phyloP scores from a whole-genome alignment of 176 grass and related monocot genomes.

The Musa itinerans region DNA sequence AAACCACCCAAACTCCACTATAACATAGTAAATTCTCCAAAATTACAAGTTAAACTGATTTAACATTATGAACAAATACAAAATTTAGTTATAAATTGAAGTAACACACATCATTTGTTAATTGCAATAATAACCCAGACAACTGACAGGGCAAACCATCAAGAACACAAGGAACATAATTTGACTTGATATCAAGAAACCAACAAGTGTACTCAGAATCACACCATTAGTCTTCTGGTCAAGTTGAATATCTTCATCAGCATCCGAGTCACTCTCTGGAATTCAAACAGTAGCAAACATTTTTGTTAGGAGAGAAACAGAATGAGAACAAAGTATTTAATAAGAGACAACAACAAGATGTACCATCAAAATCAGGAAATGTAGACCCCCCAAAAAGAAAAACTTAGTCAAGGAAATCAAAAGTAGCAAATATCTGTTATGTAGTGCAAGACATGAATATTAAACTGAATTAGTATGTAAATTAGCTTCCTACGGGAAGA shows the following conservation, averaged over 20 bases:
- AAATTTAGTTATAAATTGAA: too few species aligned
- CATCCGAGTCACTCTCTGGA: slow-evolving; percentile 28
- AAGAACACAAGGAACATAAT: background rate
- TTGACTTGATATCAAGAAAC: background rate
- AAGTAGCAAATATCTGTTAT: background rate
- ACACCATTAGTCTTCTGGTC: background rate
- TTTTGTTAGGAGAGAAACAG: slow-evolving; percentile 1
- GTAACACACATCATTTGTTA: background rate
- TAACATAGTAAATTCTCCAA: background rate
- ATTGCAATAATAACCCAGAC: background rate
- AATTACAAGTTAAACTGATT: background rate
- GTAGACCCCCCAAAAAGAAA: background rate
- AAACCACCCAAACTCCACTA: background rate
- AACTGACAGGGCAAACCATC: background rate
- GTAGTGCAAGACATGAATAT: background rate
- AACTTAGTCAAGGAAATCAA: slow-evolving; percentile 4
- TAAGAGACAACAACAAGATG: too few species aligned
- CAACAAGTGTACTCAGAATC: background rate
- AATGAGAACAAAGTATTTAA: background rate
- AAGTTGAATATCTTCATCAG: slow-evolving; percentile 25
- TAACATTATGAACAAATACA: too few species aligned
- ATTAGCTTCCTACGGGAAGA: background rate
- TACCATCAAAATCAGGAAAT: too few species aligned
- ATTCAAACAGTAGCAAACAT: slow-evolving; percentile 2
- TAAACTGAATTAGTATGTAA: slow-evolving; percentile 11